Evolutionary conservation across 2,329 filamentous ascomycete genomes (phyloP).

Genomic region (Beauveria varroae): DNA sequence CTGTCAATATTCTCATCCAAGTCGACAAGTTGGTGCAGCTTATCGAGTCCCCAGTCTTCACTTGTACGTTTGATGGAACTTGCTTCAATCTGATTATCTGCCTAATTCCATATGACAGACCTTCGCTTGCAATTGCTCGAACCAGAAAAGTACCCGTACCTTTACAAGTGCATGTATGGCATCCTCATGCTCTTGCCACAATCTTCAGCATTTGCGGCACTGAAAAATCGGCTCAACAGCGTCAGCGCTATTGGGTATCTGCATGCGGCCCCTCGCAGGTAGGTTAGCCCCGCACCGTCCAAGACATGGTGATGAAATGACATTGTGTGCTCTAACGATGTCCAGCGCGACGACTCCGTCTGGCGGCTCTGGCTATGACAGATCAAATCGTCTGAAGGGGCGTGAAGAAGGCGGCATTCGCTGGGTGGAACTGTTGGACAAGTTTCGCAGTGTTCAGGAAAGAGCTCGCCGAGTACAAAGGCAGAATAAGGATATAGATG

Average conservation of each 20-base stretch:
- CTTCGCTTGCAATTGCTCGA: constrained; percentile 90
- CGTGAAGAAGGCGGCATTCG: constrained; percentile 79
- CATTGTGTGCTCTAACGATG: neutral
- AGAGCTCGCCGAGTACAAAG: constrained; percentile 66
- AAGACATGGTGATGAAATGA: neutral
- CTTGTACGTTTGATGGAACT: constrained; percentile 53
- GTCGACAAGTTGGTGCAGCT: constrained; percentile 97
- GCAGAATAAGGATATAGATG: constrained; percentile 43
- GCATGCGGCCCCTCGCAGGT: constrained; percentile 73
- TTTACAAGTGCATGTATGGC: constrained; percentile 97
- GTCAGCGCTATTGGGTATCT: constrained; percentile 95
- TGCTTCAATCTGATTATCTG: neutral
- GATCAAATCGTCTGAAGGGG: constrained; percentile 69
- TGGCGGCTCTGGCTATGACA: constrained; percentile 54
- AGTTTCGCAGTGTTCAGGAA: constrained; percentile 89
- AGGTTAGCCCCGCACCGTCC: constrained; percentile 29
- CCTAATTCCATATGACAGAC: constrained; percentile 44
- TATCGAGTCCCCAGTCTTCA: constrained; percentile 95
- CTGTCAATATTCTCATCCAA: constrained; percentile 95
- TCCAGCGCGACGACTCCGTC: constrained; percentile 39
- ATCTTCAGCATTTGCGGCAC: constrained; percentile 89
- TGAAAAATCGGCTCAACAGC: constrained; percentile 94
- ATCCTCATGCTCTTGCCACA: constrained; percentile 97
- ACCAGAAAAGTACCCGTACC: constrained; percentile 86
- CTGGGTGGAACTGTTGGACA: constrained; percentile 89